Evolutionary conservation across 345 rosid species (phyloP).

Genomic region (Carallia brachiata): DNA sequence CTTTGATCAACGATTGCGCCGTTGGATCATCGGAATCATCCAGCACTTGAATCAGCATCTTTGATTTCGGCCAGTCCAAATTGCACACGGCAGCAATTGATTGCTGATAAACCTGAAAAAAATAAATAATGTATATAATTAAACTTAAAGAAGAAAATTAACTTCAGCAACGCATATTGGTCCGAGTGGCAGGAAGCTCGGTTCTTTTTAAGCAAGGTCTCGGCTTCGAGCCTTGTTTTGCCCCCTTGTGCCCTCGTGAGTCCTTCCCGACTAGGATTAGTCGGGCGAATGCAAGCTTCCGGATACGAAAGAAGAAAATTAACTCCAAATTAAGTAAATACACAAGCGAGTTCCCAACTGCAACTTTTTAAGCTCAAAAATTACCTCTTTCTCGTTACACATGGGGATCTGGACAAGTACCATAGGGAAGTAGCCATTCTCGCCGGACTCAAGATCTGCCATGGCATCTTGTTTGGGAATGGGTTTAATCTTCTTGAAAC

Average conservation of each 20-base stretch:
- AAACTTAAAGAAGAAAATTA: not conserved
- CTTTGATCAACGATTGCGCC: slow-evolving; percentile 64
- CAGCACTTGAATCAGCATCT: slow-evolving; percentile 69
- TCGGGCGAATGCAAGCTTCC: too few relatives aligned
- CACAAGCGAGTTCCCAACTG: not conserved
- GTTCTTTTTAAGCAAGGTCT: too few relatives aligned
- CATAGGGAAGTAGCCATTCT: slow-evolving; percentile 74
- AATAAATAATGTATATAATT: not conserved
- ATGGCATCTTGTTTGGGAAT: slow-evolving; percentile 40
- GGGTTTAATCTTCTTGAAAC: slow-evolving; percentile 73
- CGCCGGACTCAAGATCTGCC: slow-evolving; percentile 72
- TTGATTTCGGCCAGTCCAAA: slow-evolving; percentile 91
- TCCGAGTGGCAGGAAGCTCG: too few relatives aligned
- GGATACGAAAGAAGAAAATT: not conserved
- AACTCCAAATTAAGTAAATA: not conserved
- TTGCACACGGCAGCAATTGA: slow-evolving; percentile 92
- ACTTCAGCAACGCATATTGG: not conserved
- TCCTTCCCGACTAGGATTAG: too few relatives aligned
- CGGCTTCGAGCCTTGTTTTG: too few relatives aligned
- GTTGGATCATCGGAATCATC: slow-evolving; percentile 90
- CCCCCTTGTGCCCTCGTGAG: too few relatives aligned
- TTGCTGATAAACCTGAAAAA: slow-evolving; percentile 78
- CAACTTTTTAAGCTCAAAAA: not conserved
- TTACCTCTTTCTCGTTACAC: slow-evolving; percentile 96
- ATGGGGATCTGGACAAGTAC: slow-evolving; percentile 96